Evolutionary conservation across 257 asterid genomes (phyloP).

Genomic region (Echites panduratus): DNA sequence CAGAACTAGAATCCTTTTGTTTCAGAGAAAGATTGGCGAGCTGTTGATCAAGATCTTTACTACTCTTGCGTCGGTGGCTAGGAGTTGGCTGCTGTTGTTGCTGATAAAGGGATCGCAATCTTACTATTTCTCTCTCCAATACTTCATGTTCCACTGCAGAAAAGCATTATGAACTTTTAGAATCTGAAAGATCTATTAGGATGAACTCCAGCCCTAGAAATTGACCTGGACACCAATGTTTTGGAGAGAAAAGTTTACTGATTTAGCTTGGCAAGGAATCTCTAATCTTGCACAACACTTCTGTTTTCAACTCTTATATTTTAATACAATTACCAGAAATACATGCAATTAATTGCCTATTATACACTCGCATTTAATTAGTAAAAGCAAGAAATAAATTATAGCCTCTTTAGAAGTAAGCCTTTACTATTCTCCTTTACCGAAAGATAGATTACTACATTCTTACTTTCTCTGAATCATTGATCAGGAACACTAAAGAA

Average conservation of each 20-base stretch:
- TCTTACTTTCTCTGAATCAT: background rate
- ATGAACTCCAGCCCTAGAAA: background rate
- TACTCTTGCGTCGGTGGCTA: conserved; percentile 36
- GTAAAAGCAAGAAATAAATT: background rate
- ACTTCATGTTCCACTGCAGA: conserved; percentile 92
- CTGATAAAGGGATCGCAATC: conserved; percentile 61
- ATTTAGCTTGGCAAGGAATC: background rate
- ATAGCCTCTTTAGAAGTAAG: background rate
- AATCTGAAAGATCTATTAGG: background rate
- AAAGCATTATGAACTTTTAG: conserved; percentile 8
- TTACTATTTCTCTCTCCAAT: conserved; percentile 77
- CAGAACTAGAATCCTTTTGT: conserved; percentile 51
- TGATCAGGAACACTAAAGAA: background rate
- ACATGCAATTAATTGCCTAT: background rate
- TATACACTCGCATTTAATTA: background rate
- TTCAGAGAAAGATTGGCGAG: conserved; percentile 70
- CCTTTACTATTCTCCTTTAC: background rate
- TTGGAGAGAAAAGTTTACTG: background rate
- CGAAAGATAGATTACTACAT: background rate
- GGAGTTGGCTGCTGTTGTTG: conserved; percentile 20
- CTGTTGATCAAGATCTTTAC: conserved; percentile 77
- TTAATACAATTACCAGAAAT: background rate
- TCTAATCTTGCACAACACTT: background rate
- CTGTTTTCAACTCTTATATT: background rate
- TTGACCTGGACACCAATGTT: background rate